Percentiles rank a stretch among this genome's conserved stretches.
phyloP scores from a whole-genome alignment of 2,329 filamentous ascomycete species.

The Tolypocladium sp. region DNA sequence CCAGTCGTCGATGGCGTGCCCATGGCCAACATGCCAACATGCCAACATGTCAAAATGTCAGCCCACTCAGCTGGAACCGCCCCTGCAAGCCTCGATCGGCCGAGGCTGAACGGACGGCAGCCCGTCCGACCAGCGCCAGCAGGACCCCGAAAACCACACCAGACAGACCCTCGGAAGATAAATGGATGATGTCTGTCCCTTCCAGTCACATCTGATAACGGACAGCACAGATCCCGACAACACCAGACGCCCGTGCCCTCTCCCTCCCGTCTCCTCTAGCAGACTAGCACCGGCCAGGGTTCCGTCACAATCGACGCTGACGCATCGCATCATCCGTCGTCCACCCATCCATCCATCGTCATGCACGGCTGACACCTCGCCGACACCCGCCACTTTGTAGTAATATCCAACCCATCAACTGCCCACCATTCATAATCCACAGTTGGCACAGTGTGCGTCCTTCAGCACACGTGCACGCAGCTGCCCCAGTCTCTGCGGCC shows the following conservation, averaged over 20 bases:
- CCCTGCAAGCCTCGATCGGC: no score
- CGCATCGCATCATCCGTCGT: background rate
- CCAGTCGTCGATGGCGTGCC: no score
- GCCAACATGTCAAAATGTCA: no score
- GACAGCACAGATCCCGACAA: background rate
- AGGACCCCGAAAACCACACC: no score
- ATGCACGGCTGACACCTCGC: background rate
- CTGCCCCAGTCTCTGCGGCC: background rate
- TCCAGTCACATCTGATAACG: background rate
- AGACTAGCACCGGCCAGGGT: background rate
- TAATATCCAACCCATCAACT: background rate
- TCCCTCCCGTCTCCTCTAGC: no score
- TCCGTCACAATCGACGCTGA: background rate
- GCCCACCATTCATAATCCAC: background rate
- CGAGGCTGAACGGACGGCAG: no score
- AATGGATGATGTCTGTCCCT: no score
- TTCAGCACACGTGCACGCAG: background rate
- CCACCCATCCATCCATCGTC: background rate
- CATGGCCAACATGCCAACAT: no score
- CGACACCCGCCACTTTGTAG: background rate
- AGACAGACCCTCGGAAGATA: no score
- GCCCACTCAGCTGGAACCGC: no score
- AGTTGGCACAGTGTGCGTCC: background rate
- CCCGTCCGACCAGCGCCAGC: no score
- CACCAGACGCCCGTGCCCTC: no score